Evolutionary conservation across 352 stramenopile genomes (phyloP).

Genomic region (Pythium monospermum): DNA sequence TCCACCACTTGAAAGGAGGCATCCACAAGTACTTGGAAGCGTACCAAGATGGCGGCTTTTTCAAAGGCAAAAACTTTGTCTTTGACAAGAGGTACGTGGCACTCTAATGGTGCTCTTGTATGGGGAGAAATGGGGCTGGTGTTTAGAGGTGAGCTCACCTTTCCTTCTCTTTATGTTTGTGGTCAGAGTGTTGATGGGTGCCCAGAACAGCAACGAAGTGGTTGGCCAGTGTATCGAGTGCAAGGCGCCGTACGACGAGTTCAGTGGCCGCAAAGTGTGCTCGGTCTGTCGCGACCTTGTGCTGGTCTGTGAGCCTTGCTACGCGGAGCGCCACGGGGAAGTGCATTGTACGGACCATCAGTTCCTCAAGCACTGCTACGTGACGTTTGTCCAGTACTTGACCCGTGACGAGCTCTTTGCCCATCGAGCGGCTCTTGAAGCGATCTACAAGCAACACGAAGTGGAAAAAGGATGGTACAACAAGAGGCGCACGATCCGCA

Average conservation of each 20-base stretch:
- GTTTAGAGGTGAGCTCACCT: no score
- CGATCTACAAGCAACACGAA: conserved; percentile 38
- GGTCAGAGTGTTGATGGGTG: conserved; percentile 10
- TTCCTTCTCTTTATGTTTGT: no score
- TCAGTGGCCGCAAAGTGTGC: conserved; percentile 57
- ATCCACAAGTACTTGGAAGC: conserved; percentile 76
- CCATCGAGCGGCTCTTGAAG: conserved; percentile 42
- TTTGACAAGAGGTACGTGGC: conserved; percentile 76
- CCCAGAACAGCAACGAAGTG: conserved; percentile 29
- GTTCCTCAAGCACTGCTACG: conserved; percentile 68
- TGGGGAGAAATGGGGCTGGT: neutral
- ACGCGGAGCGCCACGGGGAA: conserved; percentile 47
- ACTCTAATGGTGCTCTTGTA: neutral
- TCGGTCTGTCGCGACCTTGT: conserved; percentile 68
- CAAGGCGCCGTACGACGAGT: conserved; percentile 21
- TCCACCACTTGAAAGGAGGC: conserved; percentile 60
- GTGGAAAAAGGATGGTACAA: conserved; percentile 65
- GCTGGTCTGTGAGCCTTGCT: conserved; percentile 64
- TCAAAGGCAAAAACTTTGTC: conserved; percentile 77
- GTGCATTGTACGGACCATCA: conserved; percentile 72
- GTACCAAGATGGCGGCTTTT: conserved; percentile 54
- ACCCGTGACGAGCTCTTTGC: conserved; percentile 32
- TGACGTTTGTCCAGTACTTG: conserved; percentile 69
- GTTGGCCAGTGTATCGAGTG: conserved; percentile 76
- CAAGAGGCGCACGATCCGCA: conserved; percentile 63